Base-by-base conservation (phyloP, 352 stramenopile genomes). In the Phytophthora megakarya region DNA sequence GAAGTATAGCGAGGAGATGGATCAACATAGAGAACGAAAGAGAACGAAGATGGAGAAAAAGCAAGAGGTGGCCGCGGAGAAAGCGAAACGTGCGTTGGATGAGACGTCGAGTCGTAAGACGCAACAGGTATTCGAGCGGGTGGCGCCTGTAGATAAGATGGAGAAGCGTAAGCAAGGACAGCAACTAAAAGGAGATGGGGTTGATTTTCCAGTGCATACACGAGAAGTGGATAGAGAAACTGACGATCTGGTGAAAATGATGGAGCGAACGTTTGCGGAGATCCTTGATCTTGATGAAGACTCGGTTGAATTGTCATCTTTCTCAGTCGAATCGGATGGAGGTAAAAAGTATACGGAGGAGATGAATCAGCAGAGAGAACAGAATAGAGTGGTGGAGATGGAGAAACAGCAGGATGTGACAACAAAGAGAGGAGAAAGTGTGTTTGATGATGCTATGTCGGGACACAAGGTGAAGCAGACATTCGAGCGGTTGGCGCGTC, bases 71-170 rank as follows among this genome's bases (percentile, higher is more conserved):
- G 80, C 76, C 0, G 57, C 40, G 3, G 45, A 75, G 7, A 75
- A 81, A 18, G 84, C 80, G 0, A 55, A 66, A 43, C n/a, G 64
- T 6, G 84, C 81, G 5, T 37, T 78, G 11, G 49, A 82, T 9
- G 26, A 67, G 8, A 57, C 66, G 26, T 75, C 71, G 4, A 73
- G 61, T 4, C 50, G 73, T 15, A 62, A 81, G 21, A 80, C 76
- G 7, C 61, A 76, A 33, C 62, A 80, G 22, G 77, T 72, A 2
- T 45, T 93, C 23, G 62, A 85, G 39, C 90, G 80, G 80, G 60
- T 93, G 3, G 58, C 70, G 6, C 43, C 76, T 9, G 52, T 88
- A n/a, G 75, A 91, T 48, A 73, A 75, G n/a, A 66, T 73, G 19
- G 66, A 78, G 18, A 63, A 78, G 12, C 47, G 55, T 12, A 59